phyloP scores from a whole-genome alignment of 495 filamentous ascomycete species.

The Aspergillus wentii region DNA sequence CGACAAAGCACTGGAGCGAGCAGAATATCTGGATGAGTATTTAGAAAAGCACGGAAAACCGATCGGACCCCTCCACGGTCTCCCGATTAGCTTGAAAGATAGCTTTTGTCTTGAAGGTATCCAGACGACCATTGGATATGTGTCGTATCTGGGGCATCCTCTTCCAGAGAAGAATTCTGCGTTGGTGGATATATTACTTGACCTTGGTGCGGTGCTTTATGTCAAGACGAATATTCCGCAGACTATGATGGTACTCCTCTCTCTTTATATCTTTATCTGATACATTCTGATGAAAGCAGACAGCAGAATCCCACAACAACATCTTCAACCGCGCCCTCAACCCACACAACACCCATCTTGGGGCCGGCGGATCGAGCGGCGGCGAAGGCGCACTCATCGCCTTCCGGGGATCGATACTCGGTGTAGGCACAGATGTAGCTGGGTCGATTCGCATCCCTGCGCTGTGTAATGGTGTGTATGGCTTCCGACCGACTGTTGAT shows the following conservation, averaged over 20 bases:
- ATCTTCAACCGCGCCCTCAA: constrained; percentile 46
- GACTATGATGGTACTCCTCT: constrained; percentile 43
- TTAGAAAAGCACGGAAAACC: constrained; percentile 25
- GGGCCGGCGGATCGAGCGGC: constrained; percentile 54
- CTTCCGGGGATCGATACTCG: constrained; percentile 51
- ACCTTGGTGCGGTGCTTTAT: constrained; percentile 45
- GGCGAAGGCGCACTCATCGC: constrained; percentile 61
- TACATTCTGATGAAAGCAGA: too few species aligned
- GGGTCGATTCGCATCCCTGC: constrained; percentile 61
- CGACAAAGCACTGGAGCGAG: constrained; percentile 24
- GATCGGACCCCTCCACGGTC: constrained; percentile 56
- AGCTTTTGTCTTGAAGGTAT: constrained; percentile 50
- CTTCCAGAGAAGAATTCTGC: constrained; percentile 31
- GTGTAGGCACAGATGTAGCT: constrained; percentile 62
- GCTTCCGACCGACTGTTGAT: constrained; percentile 53
- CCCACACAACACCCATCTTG: constrained; percentile 45
- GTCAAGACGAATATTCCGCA: constrained; percentile 59
- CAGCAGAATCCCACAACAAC: constrained; percentile 37
- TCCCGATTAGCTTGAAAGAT: constrained; percentile 64
- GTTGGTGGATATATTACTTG: constrained; percentile 29
- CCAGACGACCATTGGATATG: constrained; percentile 20
- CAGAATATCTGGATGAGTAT: constrained; percentile 29
- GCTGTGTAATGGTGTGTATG: constrained; percentile 54
- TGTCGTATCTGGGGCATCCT: constrained; percentile 47
- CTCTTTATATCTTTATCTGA: too few species aligned